Evolutionary conservation across 2,329 filamentous ascomycete species (phyloP).

Genomic region (Curvularia hawaiiensis): DNA sequence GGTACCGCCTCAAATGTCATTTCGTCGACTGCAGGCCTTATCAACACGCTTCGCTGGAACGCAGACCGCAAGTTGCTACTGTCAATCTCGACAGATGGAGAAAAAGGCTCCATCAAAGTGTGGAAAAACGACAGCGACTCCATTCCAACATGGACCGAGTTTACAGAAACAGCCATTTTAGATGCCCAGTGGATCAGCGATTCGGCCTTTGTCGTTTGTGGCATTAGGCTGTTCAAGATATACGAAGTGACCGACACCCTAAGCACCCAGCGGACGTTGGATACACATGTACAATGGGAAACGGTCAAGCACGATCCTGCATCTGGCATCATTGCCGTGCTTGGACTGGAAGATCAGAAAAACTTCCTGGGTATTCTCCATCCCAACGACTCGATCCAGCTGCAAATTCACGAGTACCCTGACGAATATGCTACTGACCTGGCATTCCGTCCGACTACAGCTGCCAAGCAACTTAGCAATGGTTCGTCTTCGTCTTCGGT

Average conservation of each 20-base stretch:
- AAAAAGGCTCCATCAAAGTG: constrained; percentile 46
- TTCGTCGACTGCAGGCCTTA: constrained; percentile 45
- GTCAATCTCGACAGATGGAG: constrained; percentile 48
- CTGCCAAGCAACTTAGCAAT: constrained; percentile 22
- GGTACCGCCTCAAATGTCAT: constrained; percentile 40
- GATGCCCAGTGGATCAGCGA: constrained; percentile 54
- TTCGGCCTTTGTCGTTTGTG: constrained; percentile 52
- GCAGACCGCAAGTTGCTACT: constrained; percentile 39
- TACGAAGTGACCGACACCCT: constrained; percentile 43
- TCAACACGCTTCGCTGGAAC: constrained; percentile 47
- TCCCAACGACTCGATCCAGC: constrained; percentile 36
- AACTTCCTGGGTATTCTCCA: constrained; percentile 46
- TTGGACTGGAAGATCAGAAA: constrained; percentile 33
- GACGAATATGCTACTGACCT: constrained; percentile 48
- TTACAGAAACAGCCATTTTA: constrained; percentile 48
- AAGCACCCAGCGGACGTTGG: constrained; percentile 37
- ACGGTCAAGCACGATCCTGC: constrained; percentile 48
- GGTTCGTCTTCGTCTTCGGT: constrained; percentile 30
- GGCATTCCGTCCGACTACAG: constrained; percentile 45
- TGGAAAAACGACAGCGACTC: constrained; percentile 45
- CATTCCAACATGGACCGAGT: constrained; percentile 50
- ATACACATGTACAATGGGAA: constrained; percentile 44
- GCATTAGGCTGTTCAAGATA: constrained; percentile 47
- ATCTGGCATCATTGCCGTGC: constrained; percentile 48
- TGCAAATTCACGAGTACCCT: constrained; percentile 41